phyloP scores from a whole-genome alignment of 2,329 filamentous ascomycete genomes.

The Thelonectria blattea region DNA sequence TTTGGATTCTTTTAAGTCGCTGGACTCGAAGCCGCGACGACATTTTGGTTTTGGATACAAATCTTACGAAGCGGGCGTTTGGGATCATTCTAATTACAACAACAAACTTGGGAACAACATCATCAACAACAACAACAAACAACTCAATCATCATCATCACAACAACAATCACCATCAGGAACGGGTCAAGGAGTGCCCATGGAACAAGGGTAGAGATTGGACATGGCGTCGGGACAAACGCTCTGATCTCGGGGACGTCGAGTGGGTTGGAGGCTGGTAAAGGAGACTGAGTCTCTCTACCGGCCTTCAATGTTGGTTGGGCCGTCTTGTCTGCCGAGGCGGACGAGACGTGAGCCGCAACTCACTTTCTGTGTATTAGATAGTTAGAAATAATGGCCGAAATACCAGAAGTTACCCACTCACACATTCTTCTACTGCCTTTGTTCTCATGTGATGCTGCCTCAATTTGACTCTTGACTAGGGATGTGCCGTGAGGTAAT shows the following conservation, averaged over 20 bases:
- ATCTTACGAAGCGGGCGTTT: constrained; percentile 55
- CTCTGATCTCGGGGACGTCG: constrained; percentile 77
- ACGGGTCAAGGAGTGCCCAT: constrained; percentile 59
- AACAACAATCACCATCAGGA: constrained; percentile 46
- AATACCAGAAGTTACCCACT: constrained; percentile 75
- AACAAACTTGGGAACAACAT: constrained; percentile 41
- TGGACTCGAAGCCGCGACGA: constrained; percentile 57
- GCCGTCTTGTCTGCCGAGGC: constrained; percentile 34
- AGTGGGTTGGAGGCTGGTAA: constrained; percentile 95
- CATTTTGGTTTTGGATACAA: constrained; percentile 54
- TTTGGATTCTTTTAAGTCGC: constrained; percentile 57
- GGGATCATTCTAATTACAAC: constrained; percentile 51
- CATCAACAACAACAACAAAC: constrained; percentile 4
- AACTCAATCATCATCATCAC: constrained; percentile 40
- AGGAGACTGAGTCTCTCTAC: constrained; percentile 53
- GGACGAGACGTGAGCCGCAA: constrained; percentile 50
- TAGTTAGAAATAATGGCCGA: constrained; percentile 50
- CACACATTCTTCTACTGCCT: constrained; percentile 39
- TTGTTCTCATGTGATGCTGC: background rate
- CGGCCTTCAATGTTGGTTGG: constrained; percentile 66
- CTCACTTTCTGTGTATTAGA: constrained; percentile 71
- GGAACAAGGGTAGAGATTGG: constrained; percentile 64
- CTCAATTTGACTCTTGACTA: background rate
- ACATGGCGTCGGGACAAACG: constrained; percentile 68
- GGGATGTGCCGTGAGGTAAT: background rate